A percentile compares a stretch with the other conserved stretches of the same genome.
Evolutionary conservation across 192 early-diverging fungal genomes (phyloP).

Genomic region (Funneliformis geosporum): DNA sequence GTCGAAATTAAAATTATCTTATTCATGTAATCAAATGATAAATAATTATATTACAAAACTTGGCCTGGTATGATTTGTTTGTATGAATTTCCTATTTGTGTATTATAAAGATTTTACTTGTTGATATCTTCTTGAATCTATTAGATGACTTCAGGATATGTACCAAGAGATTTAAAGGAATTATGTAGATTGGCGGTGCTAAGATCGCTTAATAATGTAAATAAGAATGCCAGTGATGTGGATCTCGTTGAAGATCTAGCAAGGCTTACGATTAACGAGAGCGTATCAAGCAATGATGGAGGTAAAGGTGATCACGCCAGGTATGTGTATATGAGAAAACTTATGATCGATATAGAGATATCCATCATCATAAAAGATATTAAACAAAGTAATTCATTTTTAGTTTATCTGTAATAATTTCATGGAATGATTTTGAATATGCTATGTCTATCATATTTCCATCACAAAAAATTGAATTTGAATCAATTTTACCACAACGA

Average conservation of each 20-base stretch:
- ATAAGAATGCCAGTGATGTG: background rate
- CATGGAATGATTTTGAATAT: slow-evolving; percentile 54
- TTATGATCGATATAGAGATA: background rate
- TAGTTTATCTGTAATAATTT: background rate
- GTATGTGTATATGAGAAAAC: background rate
- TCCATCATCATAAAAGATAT: background rate
- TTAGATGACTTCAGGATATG: slow-evolving; percentile 64
- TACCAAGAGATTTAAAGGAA: slow-evolving; percentile 52
- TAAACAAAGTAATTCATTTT: background rate
- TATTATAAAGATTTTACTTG: background rate
- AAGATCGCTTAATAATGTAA: slow-evolving; percentile 29
- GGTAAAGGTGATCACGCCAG: background rate
- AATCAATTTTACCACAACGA: slow-evolving; percentile 51
- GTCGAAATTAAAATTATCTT: slow-evolving; percentile 20
- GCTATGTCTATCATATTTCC: slow-evolving; percentile 62
- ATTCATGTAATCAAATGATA: slow-evolving; percentile 28
- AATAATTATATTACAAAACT: slow-evolving; percentile 20
- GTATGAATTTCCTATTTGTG: background rate
- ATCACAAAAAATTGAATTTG: slow-evolving; percentile 64
- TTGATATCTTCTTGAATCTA: background rate
- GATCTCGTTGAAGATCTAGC: slow-evolving; percentile 5
- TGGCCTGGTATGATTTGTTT: slow-evolving; percentile 27
- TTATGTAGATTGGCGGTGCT: slow-evolving; percentile 45
- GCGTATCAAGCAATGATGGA: background rate
- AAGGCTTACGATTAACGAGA: background rate